Conservation (phyloP, 768 basidiomycete genomes). For the Krasilnikovozyma curviuscula region DNA sequence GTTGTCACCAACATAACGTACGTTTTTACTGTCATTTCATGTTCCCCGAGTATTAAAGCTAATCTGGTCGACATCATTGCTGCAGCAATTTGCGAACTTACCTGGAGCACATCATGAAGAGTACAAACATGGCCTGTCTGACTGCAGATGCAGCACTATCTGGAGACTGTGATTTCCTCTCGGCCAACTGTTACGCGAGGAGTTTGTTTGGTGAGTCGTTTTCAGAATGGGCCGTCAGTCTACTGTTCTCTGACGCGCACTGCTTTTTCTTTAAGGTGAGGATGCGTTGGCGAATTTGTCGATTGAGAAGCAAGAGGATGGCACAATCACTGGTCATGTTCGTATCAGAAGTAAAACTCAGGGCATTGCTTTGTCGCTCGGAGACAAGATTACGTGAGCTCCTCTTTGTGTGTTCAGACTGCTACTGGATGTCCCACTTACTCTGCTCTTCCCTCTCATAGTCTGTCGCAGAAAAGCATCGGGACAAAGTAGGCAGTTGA, state of each 20-base stretch:
- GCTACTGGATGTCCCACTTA: too few relatives aligned
- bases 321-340: conserved; percentile 75
- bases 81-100: conserved; percentile 66
- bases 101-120: conserved; percentile 82
- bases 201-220: conserved; percentile 62
- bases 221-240: neutral
- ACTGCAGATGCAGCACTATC: conserved; percentile 73
- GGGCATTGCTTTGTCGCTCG: conserved; percentile 82
- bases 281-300: conserved; percentile 90
- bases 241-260: neutral
- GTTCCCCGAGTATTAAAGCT: too few relatives aligned
- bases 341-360: conserved; percentile 94
- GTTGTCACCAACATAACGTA: conserved; percentile 66
- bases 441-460: too few relatives aligned
- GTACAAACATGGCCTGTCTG: conserved; percentile 92
- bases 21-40: conserved; percentile 24
- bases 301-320: conserved; percentile 66
- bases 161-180: conserved; percentile 91
- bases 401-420: too few relatives aligned
- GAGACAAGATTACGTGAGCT: conserved; percentile 36
- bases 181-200: conserved; percentile 88
- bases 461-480: too few relatives aligned
- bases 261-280: conserved; percentile 40
- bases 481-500: too few relatives aligned
- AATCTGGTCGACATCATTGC: conserved; percentile 1